Conservation (phyloP, 2,329 filamentous ascomycete genomes). For the Lomentospora prolificans region DNA sequence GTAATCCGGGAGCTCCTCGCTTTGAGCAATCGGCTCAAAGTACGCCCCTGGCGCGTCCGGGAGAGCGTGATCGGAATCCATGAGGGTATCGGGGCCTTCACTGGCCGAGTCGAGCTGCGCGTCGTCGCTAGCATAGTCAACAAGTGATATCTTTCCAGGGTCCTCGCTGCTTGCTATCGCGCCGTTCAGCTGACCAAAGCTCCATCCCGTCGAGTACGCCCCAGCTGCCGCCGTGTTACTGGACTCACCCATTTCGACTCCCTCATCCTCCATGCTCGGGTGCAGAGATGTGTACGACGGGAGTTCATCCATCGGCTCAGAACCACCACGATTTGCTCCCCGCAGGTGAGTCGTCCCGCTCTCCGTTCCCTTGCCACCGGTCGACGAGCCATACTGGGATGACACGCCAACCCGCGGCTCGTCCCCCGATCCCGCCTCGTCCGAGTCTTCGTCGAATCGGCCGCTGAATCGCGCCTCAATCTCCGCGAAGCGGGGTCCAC, state of each 20-base stretch:
- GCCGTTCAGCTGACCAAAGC: constrained; percentile 28
- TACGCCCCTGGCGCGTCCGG: constrained; percentile 9
- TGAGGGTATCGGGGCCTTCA: constrained; percentile 17
- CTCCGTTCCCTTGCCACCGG: constrained; percentile 58
- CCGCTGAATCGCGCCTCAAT: constrained; percentile 57
- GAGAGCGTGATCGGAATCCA: constrained; percentile 12
- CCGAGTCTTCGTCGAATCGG: constrained; percentile 34
- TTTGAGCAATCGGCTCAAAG: constrained; percentile 12
- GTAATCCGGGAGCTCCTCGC: constrained; percentile 11
- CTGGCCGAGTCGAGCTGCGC: constrained; percentile 31
- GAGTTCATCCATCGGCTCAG: constrained; percentile 27
- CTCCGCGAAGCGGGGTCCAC: constrained; percentile 63
- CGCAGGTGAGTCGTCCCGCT: constrained; percentile 64
- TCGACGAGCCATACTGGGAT: constrained; percentile 86
- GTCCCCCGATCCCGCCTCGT: constrained; percentile 57
- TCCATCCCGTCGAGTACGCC: constrained; percentile 32
- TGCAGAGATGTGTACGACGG: constrained; percentile 27
- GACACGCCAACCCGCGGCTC: constrained; percentile 69
- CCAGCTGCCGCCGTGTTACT: constrained; percentile 19
- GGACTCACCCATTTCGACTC: constrained; percentile 25
- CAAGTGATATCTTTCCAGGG: constrained; percentile 19
- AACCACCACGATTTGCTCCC: constrained; percentile 42
- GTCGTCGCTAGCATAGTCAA: constrained; percentile 32
- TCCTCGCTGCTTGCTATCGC: constrained; percentile 15
- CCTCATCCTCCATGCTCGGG: constrained; percentile 40